Evolutionary conservation across 1,284 basidiomycete species (phyloP).

Genomic region (Mycena sp.): DNA sequence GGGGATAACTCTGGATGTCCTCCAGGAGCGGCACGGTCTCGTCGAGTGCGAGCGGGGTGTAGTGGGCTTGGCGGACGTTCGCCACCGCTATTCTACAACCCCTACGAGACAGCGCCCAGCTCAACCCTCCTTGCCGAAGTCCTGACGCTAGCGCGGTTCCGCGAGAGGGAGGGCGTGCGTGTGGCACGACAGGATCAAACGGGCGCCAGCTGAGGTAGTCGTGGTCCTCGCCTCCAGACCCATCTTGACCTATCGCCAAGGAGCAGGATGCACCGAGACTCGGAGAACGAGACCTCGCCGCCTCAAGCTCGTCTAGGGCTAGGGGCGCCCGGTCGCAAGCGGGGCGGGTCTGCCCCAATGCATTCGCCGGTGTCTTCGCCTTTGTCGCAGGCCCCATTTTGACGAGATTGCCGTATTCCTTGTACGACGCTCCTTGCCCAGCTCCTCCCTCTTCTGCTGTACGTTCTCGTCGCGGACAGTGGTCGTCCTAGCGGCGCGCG

Average conservation of each 20-base stretch:
- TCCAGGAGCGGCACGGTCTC: slow-evolving; percentile 1
- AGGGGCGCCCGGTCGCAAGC: too few species aligned
- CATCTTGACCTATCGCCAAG: neutral
- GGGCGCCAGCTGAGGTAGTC: neutral
- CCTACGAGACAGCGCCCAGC: neutral
- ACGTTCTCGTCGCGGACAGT: too few species aligned
- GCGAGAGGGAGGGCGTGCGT: neutral
- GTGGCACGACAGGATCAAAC: slow-evolving; percentile 4
- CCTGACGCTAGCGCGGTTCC: neutral
- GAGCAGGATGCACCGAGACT: neutral
- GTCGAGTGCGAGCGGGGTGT: neutral
- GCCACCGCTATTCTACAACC: neutral
- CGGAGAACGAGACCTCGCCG: neutral
- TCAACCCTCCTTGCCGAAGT: neutral
- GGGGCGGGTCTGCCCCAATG: too few species aligned
- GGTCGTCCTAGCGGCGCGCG: too few species aligned
- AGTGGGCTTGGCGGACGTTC: neutral
- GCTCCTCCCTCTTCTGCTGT: too few species aligned
- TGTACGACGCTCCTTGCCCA: too few species aligned
- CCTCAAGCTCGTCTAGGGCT: neutral
- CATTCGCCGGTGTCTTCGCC: too few species aligned
- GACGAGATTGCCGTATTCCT: too few species aligned
- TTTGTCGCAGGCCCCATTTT: too few species aligned
- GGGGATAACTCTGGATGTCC: slow-evolving; percentile 3
- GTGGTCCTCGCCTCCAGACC: neutral